These are phyloP conservation scores for Citrus trifoliata DNA, from an alignment of 345 rosid genomes.

Conservation along the genomic window DNA sequence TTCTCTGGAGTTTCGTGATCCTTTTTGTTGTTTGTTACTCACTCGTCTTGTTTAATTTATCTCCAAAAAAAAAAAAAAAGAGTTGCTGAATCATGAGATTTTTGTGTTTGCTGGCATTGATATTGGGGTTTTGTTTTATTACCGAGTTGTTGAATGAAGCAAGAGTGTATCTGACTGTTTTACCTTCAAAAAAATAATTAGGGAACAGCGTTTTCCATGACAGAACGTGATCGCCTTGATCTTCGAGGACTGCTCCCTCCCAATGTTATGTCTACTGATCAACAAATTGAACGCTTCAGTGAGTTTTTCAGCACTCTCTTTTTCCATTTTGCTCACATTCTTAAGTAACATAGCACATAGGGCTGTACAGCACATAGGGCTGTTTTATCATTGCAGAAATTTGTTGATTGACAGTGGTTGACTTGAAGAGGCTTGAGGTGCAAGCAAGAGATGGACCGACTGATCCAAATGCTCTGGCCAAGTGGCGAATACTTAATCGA, in stretches of 20 bases:
- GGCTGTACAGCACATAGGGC: no score
- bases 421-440: constrained; percentile 86
- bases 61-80: no score
- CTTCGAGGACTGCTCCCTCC: constrained; percentile 98
- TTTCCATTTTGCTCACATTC: not conserved
- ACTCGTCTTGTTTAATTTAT: no score
- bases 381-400: not conserved
- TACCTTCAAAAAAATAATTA: constrained; percentile 10
- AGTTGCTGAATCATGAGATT: no score
- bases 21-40: not conserved
- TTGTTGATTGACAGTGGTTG: constrained; percentile 54
- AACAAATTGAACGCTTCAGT: constrained; percentile 94
- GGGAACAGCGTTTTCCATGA: constrained; percentile 97
- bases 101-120: no score
- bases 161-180: not conserved
- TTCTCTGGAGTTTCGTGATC: not conserved
- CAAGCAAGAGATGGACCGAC: constrained; percentile 94
- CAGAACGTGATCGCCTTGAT: constrained; percentile 93
- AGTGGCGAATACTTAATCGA: constrained; percentile 94
- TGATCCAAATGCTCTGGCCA: constrained; percentile 89
- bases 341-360: no score
- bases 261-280: constrained; percentile 73
- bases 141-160: not conserved
- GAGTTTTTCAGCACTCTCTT: constrained; percentile 12
- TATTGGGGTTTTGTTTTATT: not conserved